Evolutionary conservation across 2,329 filamentous ascomycete genomes (phyloP).

Genomic region (Didymella sp.): DNA sequence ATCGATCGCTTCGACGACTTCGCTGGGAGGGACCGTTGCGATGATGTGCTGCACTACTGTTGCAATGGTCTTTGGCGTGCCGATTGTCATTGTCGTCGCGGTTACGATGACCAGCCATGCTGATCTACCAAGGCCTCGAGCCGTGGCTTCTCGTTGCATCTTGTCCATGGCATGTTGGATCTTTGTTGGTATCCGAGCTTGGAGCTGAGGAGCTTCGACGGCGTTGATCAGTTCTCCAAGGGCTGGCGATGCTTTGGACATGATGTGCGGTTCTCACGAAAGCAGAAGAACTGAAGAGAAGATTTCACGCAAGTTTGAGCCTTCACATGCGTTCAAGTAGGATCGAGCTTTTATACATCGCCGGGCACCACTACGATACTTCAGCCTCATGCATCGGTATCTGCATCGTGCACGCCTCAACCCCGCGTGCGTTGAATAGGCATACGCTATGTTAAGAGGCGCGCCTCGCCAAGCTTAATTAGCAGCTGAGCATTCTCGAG

Average conservation of each 20-base stretch:
- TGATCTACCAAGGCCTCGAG: neutral
- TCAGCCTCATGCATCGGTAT: no score
- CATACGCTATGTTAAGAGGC: no score
- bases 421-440: no score
- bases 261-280: neutral
- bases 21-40: constrained; percentile 9
- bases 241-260: neutral
- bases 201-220: neutral
- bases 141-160: neutral
- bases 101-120: neutral
- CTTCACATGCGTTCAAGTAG: no score
- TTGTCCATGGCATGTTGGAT: neutral
- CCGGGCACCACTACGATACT: no score
- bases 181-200: neutral
- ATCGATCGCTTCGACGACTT: constrained; percentile 63
- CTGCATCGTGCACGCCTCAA: no score
- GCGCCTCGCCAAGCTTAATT: no score
- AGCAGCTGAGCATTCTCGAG: no score
- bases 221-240: neutral
- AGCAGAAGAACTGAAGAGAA: neutral
- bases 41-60: neutral
- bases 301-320: neutral
- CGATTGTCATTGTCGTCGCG: neutral
- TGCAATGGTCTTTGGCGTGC: neutral
- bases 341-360: no score